Conservation (phyloP, 1,139 yeast species). For the Geotrichum australiense region DNA sequence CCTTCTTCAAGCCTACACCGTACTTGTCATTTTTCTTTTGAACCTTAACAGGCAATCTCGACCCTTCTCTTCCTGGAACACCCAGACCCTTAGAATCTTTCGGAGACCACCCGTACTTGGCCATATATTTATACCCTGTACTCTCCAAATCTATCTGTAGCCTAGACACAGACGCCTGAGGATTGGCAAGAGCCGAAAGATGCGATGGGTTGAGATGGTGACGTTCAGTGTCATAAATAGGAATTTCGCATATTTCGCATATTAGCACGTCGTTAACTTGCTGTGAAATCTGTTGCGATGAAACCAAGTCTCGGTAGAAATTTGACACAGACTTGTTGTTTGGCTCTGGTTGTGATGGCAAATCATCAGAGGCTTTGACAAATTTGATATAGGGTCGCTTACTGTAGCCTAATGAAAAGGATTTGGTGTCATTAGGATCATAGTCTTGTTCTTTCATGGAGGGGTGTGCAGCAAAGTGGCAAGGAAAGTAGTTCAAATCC, state of each 20-base stretch:
- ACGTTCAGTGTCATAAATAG: constrained; percentile 14
- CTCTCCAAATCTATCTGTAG: constrained; percentile 16
- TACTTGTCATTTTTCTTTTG: constrained; percentile 18
- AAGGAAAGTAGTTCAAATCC: too few species aligned
- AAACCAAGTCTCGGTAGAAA: constrained; percentile 8
- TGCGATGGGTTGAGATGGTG: constrained; percentile 20
- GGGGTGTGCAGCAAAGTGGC: too few species aligned
- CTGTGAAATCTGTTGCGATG: background rate
- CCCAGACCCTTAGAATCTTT: constrained; percentile 24
- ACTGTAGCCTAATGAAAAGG: constrained; percentile 10
- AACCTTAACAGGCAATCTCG: constrained; percentile 22
- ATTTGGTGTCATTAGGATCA: constrained; percentile 3
- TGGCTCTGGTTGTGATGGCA: background rate
- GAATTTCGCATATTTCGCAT: constrained; percentile 19
- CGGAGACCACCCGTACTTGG: constrained; percentile 26
- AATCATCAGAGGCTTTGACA: constrained; percentile 6
- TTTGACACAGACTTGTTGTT: constrained; percentile 3
- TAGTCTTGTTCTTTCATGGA: constrained; percentile 2
- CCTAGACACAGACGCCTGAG: constrained; percentile 18
- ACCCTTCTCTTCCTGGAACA: constrained; percentile 24
- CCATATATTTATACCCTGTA: constrained; percentile 22
- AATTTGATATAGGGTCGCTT: constrained; percentile 11
- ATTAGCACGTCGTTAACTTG: background rate
- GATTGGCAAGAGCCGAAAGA: constrained; percentile 15
- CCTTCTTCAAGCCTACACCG: constrained; percentile 21